Conservation (phyloP, 305 asterid species). For the Rubia balearica region DNA sequence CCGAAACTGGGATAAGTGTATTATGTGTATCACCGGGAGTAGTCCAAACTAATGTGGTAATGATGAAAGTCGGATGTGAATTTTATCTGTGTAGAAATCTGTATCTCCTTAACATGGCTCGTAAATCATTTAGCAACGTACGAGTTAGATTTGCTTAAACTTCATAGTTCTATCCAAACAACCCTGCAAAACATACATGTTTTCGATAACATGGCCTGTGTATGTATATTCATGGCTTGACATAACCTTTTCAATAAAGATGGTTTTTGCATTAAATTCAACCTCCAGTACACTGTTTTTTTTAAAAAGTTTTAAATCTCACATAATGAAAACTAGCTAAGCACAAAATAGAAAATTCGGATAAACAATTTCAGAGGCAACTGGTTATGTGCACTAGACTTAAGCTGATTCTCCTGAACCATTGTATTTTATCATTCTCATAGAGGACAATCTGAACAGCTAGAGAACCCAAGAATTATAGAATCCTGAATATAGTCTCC, state of each 20-base stretch:
- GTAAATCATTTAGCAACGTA: not conserved
- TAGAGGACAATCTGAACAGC: not conserved
- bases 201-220: not conserved
- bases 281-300: not conserved
- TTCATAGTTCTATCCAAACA: not conserved
- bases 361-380: not conserved
- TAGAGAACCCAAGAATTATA: not conserved
- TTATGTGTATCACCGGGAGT: slow-evolving; percentile 88
- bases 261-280: not conserved
- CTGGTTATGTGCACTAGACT: not conserved
- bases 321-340: not conserved
- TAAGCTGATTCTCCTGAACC: not conserved
- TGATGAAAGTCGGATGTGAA: slow-evolving; percentile 22
- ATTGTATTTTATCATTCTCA: not conserved
- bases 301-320: not conserved
- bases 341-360: not conserved
- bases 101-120: not conserved
- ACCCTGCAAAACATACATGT: not conserved
- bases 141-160: not conserved
- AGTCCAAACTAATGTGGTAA: slow-evolving; percentile 94
- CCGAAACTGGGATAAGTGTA: slow-evolving; percentile 79
- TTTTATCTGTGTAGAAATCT: not conserved
- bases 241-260: not conserved
- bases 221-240: not conserved
- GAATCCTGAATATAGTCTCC: not conserved